A percentile compares a stretch with the other conserved stretches of the same genome.
phyloP scores from a whole-genome alignment of 2,329 filamentous ascomycete species.

The Botrytis squamosa region DNA sequence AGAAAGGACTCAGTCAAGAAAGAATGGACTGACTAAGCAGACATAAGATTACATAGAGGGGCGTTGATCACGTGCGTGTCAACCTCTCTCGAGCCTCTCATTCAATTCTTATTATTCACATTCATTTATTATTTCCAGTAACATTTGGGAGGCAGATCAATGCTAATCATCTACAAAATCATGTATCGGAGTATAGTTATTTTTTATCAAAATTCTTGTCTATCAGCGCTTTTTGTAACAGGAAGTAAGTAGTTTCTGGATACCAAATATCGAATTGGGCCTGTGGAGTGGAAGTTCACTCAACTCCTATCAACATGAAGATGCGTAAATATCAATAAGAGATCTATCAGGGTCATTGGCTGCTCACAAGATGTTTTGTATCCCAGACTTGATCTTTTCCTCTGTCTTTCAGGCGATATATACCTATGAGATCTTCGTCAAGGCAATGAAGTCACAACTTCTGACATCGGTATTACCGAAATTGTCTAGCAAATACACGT shows the following conservation, averaged over 20 bases:
- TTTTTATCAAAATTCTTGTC: too few species aligned
- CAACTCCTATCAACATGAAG: background rate
- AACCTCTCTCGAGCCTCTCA: background rate
- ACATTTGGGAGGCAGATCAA: background rate
- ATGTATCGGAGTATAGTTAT: background rate
- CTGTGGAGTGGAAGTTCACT: background rate
- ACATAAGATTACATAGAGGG: background rate
- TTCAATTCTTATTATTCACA: background rate
- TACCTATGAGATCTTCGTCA: background rate
- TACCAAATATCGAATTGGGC: background rate
- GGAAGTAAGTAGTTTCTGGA: background rate
- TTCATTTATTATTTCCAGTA: background rate
- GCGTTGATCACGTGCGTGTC: background rate
- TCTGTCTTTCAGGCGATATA: background rate
- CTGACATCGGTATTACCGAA: background rate
- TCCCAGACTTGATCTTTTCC: background rate
- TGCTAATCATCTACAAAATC: background rate
- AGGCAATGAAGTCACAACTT: background rate
- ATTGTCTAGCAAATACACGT: background rate
- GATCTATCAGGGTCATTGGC: background rate
- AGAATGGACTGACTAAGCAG: slow-evolving; percentile 1
- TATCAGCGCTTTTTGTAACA: background rate
- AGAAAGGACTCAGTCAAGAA: background rate
- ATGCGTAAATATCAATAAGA: background rate
- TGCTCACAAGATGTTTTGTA: background rate